Conservation (phyloP, 2,329 filamentous ascomycete species). For the Talaromyces marneffei region DNA sequence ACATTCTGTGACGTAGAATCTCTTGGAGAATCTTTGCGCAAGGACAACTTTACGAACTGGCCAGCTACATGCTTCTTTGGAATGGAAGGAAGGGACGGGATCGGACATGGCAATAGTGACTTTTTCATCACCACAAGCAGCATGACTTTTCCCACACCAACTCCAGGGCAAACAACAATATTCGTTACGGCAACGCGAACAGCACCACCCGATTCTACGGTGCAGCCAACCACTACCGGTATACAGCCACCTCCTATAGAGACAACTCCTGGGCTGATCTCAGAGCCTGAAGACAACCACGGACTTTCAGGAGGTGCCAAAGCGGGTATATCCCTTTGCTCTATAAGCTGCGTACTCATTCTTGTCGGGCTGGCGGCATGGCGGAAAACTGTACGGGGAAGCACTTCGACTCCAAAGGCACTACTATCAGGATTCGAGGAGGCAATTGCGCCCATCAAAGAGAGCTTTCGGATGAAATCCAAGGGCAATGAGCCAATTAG, state of each 20-base stretch:
- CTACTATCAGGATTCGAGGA: neutral
- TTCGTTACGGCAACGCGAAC: neutral
- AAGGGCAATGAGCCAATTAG: neutral
- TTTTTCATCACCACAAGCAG: neutral
- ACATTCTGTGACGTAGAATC: neutral
- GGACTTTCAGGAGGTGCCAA: neutral
- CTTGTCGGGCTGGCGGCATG: neutral
- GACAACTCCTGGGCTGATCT: neutral
- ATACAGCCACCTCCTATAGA: neutral
- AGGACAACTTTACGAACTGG: neutral
- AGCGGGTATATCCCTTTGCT: neutral
- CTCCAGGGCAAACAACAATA: neutral
- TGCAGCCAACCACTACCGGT: neutral
- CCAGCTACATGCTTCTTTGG: neutral
- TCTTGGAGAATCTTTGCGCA: neutral
- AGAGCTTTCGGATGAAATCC: neutral
- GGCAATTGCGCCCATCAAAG: neutral
- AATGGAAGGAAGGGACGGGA: neutral
- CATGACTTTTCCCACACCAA: neutral
- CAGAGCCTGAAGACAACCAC: neutral
- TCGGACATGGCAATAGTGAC: neutral
- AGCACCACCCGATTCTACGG: neutral
- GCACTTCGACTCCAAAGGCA: neutral
- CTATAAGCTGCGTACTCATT: neutral
- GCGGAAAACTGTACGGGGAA: neutral